Evolutionary conservation across 2,329 filamentous ascomycete species (phyloP).

Genomic region (Niveomyces coronatus): DNA sequence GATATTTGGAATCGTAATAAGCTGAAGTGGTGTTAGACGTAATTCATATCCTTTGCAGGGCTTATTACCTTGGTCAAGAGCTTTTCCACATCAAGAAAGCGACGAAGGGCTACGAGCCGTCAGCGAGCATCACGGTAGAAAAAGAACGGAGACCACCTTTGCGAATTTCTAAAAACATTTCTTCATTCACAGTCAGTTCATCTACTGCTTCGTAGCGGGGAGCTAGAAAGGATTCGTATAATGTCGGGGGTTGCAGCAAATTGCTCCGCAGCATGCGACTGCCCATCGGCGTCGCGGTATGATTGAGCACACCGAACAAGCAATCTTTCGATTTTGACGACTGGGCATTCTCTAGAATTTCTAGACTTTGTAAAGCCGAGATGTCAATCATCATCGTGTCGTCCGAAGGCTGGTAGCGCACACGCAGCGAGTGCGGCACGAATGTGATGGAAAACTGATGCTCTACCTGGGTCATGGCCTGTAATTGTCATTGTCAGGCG

Average conservation of each 20-base stretch:
- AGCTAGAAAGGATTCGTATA: slow-evolving; percentile 50
- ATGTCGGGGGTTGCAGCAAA: slow-evolving; percentile 79
- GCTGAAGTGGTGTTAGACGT: too few species aligned
- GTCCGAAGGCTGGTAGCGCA: slow-evolving; percentile 80
- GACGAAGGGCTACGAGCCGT: slow-evolving; percentile 50
- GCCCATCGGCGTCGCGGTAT: slow-evolving; percentile 84
- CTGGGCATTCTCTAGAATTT: slow-evolving; percentile 80
- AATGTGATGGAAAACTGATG: slow-evolving; percentile 58
- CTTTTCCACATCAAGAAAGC: slow-evolving; percentile 69
- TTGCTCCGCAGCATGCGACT: slow-evolving; percentile 72
- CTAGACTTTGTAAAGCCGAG: slow-evolving; percentile 74
- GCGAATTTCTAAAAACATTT: slow-evolving; percentile 71
- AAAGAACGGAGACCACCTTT: slow-evolving; percentile 39
- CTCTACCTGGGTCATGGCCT: slow-evolving; percentile 78
- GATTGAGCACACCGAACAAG: slow-evolving; percentile 75
- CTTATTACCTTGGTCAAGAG: slow-evolving; percentile 60
- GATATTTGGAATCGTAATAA: slow-evolving; percentile 65
- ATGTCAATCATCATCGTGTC: slow-evolving; percentile 95
- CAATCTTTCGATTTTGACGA: slow-evolving; percentile 70
- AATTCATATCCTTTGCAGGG: background rate
- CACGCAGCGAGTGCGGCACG: slow-evolving; percentile 67
- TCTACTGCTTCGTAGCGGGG: slow-evolving; percentile 73
- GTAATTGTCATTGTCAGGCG: slow-evolving; percentile 15
- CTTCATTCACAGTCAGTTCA: slow-evolving; percentile 71
- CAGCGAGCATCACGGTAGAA: slow-evolving; percentile 7